Conservation (phyloP, 2,329 filamentous ascomycete genomes). For the Colletotrichum sp. region DNA sequence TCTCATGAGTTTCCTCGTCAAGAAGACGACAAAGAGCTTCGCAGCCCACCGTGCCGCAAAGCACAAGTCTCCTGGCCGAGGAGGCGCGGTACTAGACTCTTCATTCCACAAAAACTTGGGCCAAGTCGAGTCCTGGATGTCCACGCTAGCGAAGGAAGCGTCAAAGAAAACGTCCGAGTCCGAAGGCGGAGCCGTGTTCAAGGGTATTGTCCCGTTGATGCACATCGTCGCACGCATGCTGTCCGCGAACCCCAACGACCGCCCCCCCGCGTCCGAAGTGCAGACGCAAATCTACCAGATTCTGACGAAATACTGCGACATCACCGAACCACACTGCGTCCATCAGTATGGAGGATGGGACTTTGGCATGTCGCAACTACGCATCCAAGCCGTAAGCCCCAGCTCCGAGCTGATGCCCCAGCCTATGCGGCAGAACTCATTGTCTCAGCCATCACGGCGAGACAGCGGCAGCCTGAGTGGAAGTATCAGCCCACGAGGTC, state of each 20-base stretch:
- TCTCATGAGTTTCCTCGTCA: slow-evolving; percentile 71
- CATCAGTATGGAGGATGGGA: slow-evolving; percentile 48
- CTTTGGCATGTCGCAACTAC: slow-evolving; percentile 32
- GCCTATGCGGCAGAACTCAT: slow-evolving; percentile 15
- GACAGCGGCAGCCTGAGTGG: slow-evolving; percentile 20
- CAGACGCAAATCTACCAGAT: slow-evolving; percentile 58
- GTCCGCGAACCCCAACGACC: slow-evolving; percentile 52
- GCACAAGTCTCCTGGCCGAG: slow-evolving; percentile 62
- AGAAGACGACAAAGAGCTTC: slow-evolving; percentile 71
- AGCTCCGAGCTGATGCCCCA: slow-evolving; percentile 9
- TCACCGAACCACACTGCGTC: slow-evolving; percentile 59
- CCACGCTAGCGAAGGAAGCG: slow-evolving; percentile 63
- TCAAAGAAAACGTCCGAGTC: slow-evolving; percentile 44
- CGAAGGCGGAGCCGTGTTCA: slow-evolving; percentile 51
- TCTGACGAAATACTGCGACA: slow-evolving; percentile 51
- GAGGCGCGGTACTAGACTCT: slow-evolving; percentile 68
- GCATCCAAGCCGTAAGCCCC: slow-evolving; percentile 17
- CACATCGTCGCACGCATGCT: slow-evolving; percentile 61
- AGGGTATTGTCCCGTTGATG: slow-evolving; percentile 57
- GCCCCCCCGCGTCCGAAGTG: slow-evolving; percentile 58
- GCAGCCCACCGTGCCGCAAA: slow-evolving; percentile 69
- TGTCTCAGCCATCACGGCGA: slow-evolving; percentile 18
- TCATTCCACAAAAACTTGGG: slow-evolving; percentile 76
- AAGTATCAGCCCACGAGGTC: slow-evolving; percentile 25
- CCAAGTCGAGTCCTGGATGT: slow-evolving; percentile 74